phyloP scores from a whole-genome alignment of 108 stramenopile genomes.

The Epithemia pelagica region DNA sequence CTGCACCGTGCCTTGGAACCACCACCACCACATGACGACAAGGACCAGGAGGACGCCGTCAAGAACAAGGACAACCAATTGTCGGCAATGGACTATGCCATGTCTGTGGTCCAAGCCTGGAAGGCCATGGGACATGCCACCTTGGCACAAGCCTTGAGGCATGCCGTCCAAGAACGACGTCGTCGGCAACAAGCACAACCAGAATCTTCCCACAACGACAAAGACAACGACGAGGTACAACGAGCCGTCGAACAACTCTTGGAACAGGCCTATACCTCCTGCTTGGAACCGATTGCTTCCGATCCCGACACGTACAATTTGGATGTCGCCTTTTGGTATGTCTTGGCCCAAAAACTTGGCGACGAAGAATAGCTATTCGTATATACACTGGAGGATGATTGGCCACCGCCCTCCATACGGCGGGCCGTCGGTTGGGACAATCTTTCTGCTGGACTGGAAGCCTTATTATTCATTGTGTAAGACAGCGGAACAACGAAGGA shows the following conservation, averaged over 20 bases:
- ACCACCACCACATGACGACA: no score
- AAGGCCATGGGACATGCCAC: background rate
- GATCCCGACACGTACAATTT: slow-evolving; percentile 1
- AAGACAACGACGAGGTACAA: no score
- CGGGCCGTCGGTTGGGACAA: no score
- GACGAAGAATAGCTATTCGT: background rate
- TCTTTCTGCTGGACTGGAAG: no score
- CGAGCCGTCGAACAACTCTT: slow-evolving; percentile 7
- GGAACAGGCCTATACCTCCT: background rate
- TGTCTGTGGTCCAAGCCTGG: background rate
- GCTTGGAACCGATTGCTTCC: background rate
- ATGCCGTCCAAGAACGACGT: background rate
- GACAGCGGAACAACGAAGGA: no score
- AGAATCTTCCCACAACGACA: no score
- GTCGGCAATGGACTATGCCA: background rate
- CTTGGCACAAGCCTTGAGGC: background rate
- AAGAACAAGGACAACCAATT: background rate
- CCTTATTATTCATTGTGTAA: no score
- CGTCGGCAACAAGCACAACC: no score
- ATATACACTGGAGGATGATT: no score
- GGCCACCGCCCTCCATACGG: no score
- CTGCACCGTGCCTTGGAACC: background rate
- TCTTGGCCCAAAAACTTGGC: background rate
- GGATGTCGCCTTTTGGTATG: slow-evolving; percentile 6
- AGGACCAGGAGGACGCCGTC: background rate